Conservation (phyloP, 129 eudicot species). For the Escallonia herrerae region DNA sequence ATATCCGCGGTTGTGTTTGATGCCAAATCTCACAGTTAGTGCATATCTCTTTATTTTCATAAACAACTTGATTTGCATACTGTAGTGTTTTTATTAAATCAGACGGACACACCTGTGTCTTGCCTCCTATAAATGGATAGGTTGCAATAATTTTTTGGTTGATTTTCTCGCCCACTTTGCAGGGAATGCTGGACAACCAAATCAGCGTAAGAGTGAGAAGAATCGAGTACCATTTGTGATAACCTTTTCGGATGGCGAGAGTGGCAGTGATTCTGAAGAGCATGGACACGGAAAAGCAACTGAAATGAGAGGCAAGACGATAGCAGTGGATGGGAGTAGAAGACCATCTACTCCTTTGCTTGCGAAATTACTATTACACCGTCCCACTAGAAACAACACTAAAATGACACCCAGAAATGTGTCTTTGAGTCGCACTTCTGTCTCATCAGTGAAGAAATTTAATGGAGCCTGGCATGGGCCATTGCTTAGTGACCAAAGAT, state of each 20-base stretch:
- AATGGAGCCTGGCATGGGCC: conserved; percentile 28
- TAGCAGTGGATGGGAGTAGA: conserved; percentile 13
- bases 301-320: conserved; percentile 18
- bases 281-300: conserved; percentile 13
- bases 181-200: conserved; percentile 23
- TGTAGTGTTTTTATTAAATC: background rate
- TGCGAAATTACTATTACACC: conserved; percentile 20
- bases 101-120: background rate
- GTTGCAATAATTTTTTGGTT: background rate
- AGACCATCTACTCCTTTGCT: conserved; percentile 26
- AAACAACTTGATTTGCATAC: conserved; percentile 2
- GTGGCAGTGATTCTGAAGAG: conserved; percentile 66
- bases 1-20: background rate
- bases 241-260: conserved; percentile 79
- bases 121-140: background rate
- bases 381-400: conserved; percentile 20
- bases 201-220: conserved; percentile 38
- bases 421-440: conserved; percentile 35
- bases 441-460: conserved; percentile 30
- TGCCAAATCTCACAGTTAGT: background rate
- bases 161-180: conserved; percentile 22
- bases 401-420: conserved; percentile 29
- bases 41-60: background rate
- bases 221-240: conserved; percentile 64
- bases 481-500: conserved; percentile 20